A percentile compares a stretch with the other conserved stretches of the same genome.
phyloP scores from a whole-genome alignment of 257 asterid species.

The Gentiana straminea region DNA sequence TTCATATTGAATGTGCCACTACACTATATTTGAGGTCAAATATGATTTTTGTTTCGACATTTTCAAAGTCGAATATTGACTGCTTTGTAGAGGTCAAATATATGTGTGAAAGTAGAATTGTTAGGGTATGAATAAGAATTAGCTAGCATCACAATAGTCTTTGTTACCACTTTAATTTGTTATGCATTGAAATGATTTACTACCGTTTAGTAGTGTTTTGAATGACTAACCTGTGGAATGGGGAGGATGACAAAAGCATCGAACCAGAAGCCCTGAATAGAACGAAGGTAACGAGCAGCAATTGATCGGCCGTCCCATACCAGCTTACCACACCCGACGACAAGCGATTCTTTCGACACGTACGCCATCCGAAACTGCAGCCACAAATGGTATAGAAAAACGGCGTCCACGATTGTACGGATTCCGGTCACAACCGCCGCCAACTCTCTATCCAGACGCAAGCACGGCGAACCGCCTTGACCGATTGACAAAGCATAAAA shows the following conservation, averaged over 20 bases:
- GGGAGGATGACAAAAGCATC: constrained; percentile 90
- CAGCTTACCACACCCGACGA: constrained; percentile 87
- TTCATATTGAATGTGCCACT: too few relatives aligned
- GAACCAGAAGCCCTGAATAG: constrained; percentile 81
- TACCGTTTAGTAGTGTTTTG: too few relatives aligned
- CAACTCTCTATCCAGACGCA: constrained; percentile 61
- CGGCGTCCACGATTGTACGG: constrained; percentile 76
- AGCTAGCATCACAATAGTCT: too few relatives aligned
- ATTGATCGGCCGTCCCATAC: constrained; percentile 92
- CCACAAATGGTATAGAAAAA: constrained; percentile 71
- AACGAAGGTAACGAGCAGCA: constrained; percentile 61
- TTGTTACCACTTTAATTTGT: too few relatives aligned
- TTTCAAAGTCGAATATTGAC: too few relatives aligned
- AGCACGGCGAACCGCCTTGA: constrained; percentile 62
- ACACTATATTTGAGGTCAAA: too few relatives aligned
- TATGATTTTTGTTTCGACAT: too few relatives aligned
- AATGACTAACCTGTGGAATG: constrained; percentile 66
- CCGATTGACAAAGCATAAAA: constrained; percentile 82
- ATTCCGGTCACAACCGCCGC: constrained; percentile 60
- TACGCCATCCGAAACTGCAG: constrained; percentile 84
- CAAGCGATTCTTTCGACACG: constrained; percentile 85
- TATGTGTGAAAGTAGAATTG: too few relatives aligned
- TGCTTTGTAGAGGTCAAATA: too few relatives aligned
- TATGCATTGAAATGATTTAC: too few relatives aligned
- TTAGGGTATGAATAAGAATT: too few relatives aligned